phyloP scores from a whole-genome alignment of 768 basidiomycete species.

The Pseudohyphozyma bogoriensis region DNA sequence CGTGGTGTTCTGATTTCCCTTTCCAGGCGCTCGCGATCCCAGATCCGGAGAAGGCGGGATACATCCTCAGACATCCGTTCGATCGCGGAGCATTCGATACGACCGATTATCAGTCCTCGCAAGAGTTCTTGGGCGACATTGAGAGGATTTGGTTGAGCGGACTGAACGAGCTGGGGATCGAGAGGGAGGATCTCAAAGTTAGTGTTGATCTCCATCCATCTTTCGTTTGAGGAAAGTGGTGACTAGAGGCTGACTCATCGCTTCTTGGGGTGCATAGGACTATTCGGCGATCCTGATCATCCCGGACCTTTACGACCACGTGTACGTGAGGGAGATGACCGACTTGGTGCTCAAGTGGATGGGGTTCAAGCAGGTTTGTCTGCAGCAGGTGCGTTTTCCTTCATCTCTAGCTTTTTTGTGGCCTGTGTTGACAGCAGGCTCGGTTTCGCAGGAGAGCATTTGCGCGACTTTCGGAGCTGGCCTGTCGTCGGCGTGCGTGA shows the following conservation, averaged over 20 bases:
- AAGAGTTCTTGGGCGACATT: conserved; percentile 65
- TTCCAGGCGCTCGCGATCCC: conserved; percentile 17
- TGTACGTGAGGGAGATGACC: conserved; percentile 68
- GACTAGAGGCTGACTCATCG: neutral
- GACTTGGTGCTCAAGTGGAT: conserved; percentile 63
- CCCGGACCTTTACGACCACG: conserved; percentile 79
- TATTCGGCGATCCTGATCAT: conserved; percentile 79
- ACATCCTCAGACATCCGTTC: conserved; percentile 71
- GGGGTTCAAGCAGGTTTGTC: conserved; percentile 86
- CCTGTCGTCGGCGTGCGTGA: conserved; percentile 85
- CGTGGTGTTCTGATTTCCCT: neutral
- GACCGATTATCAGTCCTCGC: conserved; percentile 53
- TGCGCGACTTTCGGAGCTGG: conserved; percentile 93
- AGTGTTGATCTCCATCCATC: conserved; percentile 17
- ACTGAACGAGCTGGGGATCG: conserved; percentile 56
- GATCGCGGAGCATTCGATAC: conserved; percentile 72
- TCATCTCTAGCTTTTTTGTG: neutral
- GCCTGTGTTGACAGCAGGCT: neutral
- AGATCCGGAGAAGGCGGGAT: conserved; percentile 40
- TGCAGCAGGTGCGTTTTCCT: conserved; percentile 59
- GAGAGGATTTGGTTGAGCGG: conserved; percentile 56
- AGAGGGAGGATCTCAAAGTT: conserved; percentile 53
- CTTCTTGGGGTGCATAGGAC: conserved; percentile 45
- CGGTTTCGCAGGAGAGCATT: conserved; percentile 62
- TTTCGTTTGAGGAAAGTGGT: neutral